Percentiles rank a stretch among this genome's conserved stretches.
phyloP scores from a whole-genome alignment of 495 filamentous ascomycete genomes.

The Daldinia vernicosa region DNA sequence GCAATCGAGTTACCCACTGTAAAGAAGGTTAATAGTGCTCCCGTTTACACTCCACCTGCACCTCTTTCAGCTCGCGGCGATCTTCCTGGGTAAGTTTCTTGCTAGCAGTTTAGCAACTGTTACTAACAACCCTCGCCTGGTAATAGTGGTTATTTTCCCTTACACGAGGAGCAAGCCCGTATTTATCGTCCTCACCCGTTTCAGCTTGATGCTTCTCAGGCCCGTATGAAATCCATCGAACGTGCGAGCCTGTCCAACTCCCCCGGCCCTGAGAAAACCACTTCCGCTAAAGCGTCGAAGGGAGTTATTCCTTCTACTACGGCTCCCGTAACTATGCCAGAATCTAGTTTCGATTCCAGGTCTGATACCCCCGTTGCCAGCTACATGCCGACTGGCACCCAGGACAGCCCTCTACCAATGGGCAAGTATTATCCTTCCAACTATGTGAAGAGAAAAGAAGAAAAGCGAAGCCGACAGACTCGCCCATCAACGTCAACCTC shows the following conservation, averaged over 20 bases:
- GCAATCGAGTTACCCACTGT: conserved; percentile 53
- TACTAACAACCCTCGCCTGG: background rate
- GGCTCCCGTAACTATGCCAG: conserved; percentile 14
- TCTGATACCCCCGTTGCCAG: conserved; percentile 52
- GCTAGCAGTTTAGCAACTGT: conserved; percentile 1
- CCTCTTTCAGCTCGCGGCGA: conserved; percentile 62
- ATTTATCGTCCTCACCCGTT: conserved; percentile 55
- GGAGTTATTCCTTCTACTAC: conserved; percentile 27
- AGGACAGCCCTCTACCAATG: conserved; percentile 52
- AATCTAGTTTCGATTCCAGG: conserved; percentile 20
- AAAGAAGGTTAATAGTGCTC: conserved; percentile 45
- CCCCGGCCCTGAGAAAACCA: conserved; percentile 4
- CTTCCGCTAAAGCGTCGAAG: conserved; percentile 7
- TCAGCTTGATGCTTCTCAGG: conserved; percentile 48
- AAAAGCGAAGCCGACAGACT: conserved; percentile 34
- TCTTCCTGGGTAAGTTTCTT: conserved; percentile 55
- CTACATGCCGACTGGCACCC: conserved; percentile 53
- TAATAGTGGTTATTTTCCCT: conserved; percentile 61
- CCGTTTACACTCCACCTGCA: conserved; percentile 51
- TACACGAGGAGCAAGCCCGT: conserved; percentile 56
- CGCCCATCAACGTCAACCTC: conserved; percentile 34
- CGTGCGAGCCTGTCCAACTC: conserved; percentile 42
- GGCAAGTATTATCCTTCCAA: conserved; percentile 67
- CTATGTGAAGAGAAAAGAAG: conserved; percentile 53
- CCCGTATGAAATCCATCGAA: conserved; percentile 47